Base-by-base conservation (phyloP, 2,329 filamentous ascomycete species). In the Talaromyces sp. region DNA sequence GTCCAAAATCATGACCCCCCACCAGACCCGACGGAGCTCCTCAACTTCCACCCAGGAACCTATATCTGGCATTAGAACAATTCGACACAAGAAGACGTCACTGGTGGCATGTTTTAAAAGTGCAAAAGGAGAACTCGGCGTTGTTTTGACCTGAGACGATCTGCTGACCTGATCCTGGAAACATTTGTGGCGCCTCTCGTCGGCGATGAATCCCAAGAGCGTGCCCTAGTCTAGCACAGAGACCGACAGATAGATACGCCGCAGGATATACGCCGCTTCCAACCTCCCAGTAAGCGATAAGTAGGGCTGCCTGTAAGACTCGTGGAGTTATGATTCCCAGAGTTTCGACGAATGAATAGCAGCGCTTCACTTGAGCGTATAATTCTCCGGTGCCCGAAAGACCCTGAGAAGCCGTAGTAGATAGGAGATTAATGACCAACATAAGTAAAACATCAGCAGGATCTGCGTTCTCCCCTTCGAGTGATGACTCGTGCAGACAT, bases 21-120 rank as follows among this genome's bases (percentile, higher is more conserved):
- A 58, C 53, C 53, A 58, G 17, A 58, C 53, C 19, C 53, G 29
- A 22, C 53, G 53, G 11, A 34, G 53, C n/a, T 58, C 53, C 53
- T 58, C 53, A 29, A 36, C 31, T 38, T 58, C 53, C n/a, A 58
- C 53, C 29, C 29, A 34, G 53, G 53, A 58, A 10, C 22, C 47
- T 51, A 51, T 17, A 51, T 51, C 47, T 13, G 10, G 47, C 8
- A 51, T 51, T 51, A 51, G 47, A 51, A 51, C 11, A 51, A 51
- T 51, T 8, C 5, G 22, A 51, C 5, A 29, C 5, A 15, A 27
- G 3, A 51, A 10, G 22, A 29, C 25, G 22, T 17, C 47, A 17
- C 22, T 51, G 5, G n/a, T 51, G 25, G 15, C 22, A 25, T 29
- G 1, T 29, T 51, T 17, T 29, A 8, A 51, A 51, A 29, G 22